Evolutionary conservation across 768 basidiomycete species (phyloP).

Genomic region (Auriscalpium vulgare): DNA sequence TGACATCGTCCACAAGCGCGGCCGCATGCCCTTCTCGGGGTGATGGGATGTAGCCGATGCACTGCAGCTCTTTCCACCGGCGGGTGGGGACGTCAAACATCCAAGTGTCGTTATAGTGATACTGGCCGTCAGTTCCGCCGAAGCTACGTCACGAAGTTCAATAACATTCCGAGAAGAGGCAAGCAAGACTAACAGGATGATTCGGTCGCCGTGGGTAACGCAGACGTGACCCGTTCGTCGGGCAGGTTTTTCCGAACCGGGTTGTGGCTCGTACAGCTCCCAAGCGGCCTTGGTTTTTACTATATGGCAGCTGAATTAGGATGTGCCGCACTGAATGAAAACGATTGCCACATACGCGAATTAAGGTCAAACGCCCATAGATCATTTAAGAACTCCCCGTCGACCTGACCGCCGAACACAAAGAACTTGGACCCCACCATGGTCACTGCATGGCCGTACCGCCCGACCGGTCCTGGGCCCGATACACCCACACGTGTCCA

Average conservation of each 20-base stretch:
- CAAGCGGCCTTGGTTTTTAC: slow-evolving; percentile 81
- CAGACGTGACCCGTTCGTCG: slow-evolving; percentile 89
- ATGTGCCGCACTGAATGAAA: background rate
- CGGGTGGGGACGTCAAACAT: slow-evolving; percentile 75
- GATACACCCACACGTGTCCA: slow-evolving; percentile 85
- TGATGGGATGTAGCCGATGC: slow-evolving; percentile 94
- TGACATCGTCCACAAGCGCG: slow-evolving; percentile 92
- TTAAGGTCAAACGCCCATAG: slow-evolving; percentile 95
- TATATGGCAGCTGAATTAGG: slow-evolving; percentile 21
- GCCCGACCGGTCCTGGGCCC: slow-evolving; percentile 72
- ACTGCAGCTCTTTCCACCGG: slow-evolving; percentile 86
- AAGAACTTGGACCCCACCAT: slow-evolving; percentile 91
- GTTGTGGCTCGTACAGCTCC: slow-evolving; percentile 64
- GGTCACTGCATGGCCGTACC: slow-evolving; percentile 93
- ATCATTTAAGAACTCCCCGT: slow-evolving; percentile 91
- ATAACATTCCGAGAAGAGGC: background rate
- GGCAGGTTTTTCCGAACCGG: slow-evolving; percentile 56
- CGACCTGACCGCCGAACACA: slow-evolving; percentile 94
- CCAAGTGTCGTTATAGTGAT: slow-evolving; percentile 99
- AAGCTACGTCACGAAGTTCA: slow-evolving; percentile 47
- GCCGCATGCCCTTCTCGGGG: slow-evolving; percentile 96
- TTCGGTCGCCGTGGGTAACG: slow-evolving; percentile 62
- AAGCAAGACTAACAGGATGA: slow-evolving; percentile 13
- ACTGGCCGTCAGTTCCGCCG: slow-evolving; percentile 97
- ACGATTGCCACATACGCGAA: slow-evolving; percentile 52